Base-by-base conservation (phyloP, 2,329 filamentous ascomycete genomes). In the Thielaviopsis ethacetica region DNA sequence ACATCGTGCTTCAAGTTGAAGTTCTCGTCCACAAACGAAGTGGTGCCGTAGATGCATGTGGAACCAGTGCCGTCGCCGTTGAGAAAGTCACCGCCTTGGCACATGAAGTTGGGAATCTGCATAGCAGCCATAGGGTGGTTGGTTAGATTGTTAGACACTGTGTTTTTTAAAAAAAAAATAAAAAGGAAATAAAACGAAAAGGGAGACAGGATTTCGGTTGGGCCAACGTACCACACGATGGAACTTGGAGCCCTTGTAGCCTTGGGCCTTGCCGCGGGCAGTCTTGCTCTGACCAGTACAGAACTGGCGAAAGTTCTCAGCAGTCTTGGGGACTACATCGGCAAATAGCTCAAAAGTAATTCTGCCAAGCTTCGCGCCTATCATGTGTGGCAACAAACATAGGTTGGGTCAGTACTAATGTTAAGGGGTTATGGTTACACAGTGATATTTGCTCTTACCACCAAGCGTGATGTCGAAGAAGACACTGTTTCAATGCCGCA, bases 241-340 rank as follows among this genome's bases (percentile, higher is more conserved):
- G 67, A 97, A 96, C 71, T 89, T 94, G 75, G 82, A 86, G 58
- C 88, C 87, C 73, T 96, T 97, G 78, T 96, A 98, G 63, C 93
- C 93, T 68, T 94, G 87, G 0, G 91, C 86, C 63, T 83, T 78
- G 38, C 89, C 88, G 10, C 82, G 79, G 56, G 80, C 71, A 68
- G 87, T 87, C 73, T 90, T 95, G 64, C 80, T 84, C 75, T 97
- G 91, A 66, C 93, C 93, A 0, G 91, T 97, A 74, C 91, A 96
- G 74, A 95, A 95, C 68, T 94, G 89, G 53, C 91, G 87, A 71
- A 98, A 97, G 75, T 97, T 97, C 72, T 97, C 93, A 30, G 90
- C 88, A 9, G 93, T 97, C 66, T 84, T 85, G 63, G 91, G 90
- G 0, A 89, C 86, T 22, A 86, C 77, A 71, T 95, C 80, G 62